phyloP scores from a whole-genome alignment of 2,329 filamentous ascomycete species.

The Penicillium fuscoglaucum region DNA sequence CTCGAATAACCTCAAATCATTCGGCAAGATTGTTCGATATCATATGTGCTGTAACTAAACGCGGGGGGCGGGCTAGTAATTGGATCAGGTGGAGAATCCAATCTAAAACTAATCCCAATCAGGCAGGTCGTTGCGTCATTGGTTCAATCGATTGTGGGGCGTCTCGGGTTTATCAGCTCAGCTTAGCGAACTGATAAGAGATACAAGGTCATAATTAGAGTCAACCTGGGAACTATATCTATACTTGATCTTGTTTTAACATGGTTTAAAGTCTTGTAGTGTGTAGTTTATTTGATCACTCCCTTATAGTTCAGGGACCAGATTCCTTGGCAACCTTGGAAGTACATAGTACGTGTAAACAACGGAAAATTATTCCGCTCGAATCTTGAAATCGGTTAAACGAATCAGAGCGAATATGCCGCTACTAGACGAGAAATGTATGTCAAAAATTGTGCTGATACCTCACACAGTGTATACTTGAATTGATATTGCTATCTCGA shows the following conservation, averaged over 20 bases:
- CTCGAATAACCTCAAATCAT: not conserved
- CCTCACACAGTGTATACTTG: not conserved
- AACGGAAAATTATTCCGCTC: not conserved
- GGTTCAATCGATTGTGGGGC: not conserved
- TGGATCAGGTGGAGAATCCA: conserved; percentile 17
- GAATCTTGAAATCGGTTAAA: no score
- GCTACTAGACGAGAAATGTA: not conserved
- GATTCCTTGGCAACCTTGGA: not conserved
- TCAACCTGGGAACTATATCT: not conserved
- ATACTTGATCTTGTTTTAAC: not conserved
- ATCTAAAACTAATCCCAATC: conserved; percentile 12
- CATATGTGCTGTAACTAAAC: not conserved
- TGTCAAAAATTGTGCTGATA: not conserved
- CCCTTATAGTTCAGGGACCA: not conserved
- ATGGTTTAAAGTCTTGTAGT: not conserved
- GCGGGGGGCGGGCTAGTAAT: conserved; percentile 11
- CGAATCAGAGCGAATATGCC: no score
- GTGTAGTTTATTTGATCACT: not conserved
- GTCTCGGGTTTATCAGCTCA: not conserved
- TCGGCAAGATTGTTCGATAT: not conserved
- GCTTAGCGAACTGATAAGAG: conserved; percentile 1
- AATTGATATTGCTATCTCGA: no score
- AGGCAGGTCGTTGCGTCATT: conserved; percentile 15
- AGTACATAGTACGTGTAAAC: not conserved
- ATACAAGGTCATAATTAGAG: not conserved